A percentile compares a stretch with the other conserved stretches of the same genome.
phyloP scores from a whole-genome alignment of 2,329 filamentous ascomycete genomes.

The Aspergillus clavatus region DNA sequence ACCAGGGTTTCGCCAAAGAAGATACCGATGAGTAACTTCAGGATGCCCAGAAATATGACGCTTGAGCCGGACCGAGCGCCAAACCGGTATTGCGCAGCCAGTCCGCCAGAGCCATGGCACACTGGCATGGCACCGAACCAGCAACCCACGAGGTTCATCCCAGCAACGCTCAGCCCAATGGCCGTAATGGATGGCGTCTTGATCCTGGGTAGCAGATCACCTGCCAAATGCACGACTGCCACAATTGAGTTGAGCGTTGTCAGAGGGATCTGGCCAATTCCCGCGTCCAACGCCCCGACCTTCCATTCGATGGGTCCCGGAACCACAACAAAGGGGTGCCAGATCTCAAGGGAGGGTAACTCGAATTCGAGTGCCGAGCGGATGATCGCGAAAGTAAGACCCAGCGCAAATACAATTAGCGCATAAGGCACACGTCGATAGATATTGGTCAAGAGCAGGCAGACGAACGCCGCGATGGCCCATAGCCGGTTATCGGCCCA shows the following conservation, averaged over 20 bases:
- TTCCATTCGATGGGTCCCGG: conserved; percentile 47
- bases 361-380: conserved; percentile 24
- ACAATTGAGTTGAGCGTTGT: conserved; percentile 91
- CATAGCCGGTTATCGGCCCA: conserved; percentile 74
- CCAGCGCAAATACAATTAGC: conserved; percentile 64
- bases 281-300: conserved; percentile 59
- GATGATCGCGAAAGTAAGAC: conserved; percentile 60
- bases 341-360: conserved; percentile 54
- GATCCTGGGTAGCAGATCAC: conserved; percentile 68
- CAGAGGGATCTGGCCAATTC: conserved; percentile 80
- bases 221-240: conserved; percentile 73
- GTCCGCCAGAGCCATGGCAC: conserved; percentile 85
- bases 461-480: conserved; percentile 67
- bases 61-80: conserved; percentile 83
- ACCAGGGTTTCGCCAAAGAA: conserved; percentile 71
- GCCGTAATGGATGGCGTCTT: conserved; percentile 67
- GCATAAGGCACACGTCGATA: conserved; percentile 71
- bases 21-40: conserved; percentile 73
- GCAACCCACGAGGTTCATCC: conserved; percentile 78
- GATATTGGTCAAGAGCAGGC: conserved; percentile 63
- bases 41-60: conserved; percentile 69
- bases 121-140: conserved; percentile 96
- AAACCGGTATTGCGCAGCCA: conserved; percentile 88
- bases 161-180: conserved; percentile 73
- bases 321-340: conserved; percentile 53